Base-by-base conservation (phyloP, 2,329 filamentous ascomycete species). In the Aspergillus intermedius region DNA sequence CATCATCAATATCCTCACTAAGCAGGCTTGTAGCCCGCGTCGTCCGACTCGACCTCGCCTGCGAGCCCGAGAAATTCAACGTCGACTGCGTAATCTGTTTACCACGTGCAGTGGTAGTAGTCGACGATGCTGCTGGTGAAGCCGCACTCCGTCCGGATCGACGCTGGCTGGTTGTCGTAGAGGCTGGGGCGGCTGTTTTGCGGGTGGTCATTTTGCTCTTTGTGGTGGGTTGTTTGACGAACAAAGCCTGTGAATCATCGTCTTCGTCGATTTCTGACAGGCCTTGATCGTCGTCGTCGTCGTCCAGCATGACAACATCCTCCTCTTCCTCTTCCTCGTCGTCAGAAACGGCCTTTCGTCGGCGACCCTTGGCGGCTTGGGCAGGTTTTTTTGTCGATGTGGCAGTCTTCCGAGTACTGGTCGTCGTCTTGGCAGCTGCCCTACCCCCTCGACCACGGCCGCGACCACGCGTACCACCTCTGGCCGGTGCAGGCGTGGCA, bases 401-500 rank as follows among this genome's bases (percentile, higher is more conserved):
- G 4, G 64, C 49, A n/a, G 60, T 65, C 57, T 71, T 72, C 30
- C 68, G 60, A 10, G 66, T 57, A 17, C 52, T 49, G 34, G 71
- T 69, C 15, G 71, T 63, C 13, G 68, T 66, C 5, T 69, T 61
- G 43, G 74, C 63, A 46, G 73, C 64, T 23, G 74, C 70, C 46
- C 72, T 60, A 19, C 70, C 65, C 39, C 72, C 72, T 28, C 71
- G 62, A 13, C 74, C 72, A 34, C 72, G 63, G 10, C 74, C 74
- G 47, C 77, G 70, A 21, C 77, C 77, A 49, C 74, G 70, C 17
- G 69, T 65, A 19, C 67, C 67, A 17, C n/a, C 19, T 43, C 60
- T 57, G 47, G 53, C 55, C 54, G 55, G 44, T 50, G 57, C 55
- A 10, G 37, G 7, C 46, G 63, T 61, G 1, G 70, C 70, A 22